phyloP scores from a whole-genome alignment of 805 yeast species.

The Zygoascus tannicola region DNA sequence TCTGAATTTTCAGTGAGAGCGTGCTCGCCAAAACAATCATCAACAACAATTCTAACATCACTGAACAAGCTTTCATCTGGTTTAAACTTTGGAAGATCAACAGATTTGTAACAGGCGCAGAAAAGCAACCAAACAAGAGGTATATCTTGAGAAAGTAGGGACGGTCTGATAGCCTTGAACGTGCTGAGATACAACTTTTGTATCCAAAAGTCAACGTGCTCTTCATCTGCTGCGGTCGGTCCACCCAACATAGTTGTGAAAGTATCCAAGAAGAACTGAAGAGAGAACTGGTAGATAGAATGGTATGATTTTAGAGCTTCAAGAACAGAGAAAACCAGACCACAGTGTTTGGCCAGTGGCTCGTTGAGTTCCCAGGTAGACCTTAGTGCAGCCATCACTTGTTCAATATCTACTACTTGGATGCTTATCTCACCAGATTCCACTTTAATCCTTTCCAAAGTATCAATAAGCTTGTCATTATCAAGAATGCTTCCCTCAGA shows the following conservation, averaged over 20 bases:
- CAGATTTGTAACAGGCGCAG: neutral
- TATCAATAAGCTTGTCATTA: constrained; percentile 47
- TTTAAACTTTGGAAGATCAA: neutral
- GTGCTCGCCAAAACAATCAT: neutral
- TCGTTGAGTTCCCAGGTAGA: constrained; percentile 37
- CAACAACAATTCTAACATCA: neutral
- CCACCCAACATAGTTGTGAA: constrained; percentile 27
- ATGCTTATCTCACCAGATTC: constrained; percentile 48
- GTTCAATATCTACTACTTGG: constrained; percentile 46
- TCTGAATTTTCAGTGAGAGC: neutral
- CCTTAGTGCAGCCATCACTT: constrained; percentile 48
- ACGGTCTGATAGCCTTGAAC: constrained; percentile 38
- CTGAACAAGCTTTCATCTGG: neutral
- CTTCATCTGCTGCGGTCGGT: neutral
- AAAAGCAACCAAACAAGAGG: neutral
- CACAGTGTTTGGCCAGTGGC: constrained; percentile 48
- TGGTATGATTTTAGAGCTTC: constrained; percentile 36
- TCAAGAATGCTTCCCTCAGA: constrained; percentile 59
- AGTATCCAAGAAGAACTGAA: constrained; percentile 35
- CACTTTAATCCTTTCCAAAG: constrained; percentile 54
- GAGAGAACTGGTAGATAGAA: constrained; percentile 50
- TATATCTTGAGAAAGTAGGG: constrained; percentile 25
- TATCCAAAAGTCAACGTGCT: constrained; percentile 29
- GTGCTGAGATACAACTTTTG: constrained; percentile 37
- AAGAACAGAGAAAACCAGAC: constrained; percentile 41